Evolutionary conservation across 1,139 yeast genomes (phyloP), one percentile per base, ranked within the genome.

Genomic region (Dujonia santamariae): DNA sequence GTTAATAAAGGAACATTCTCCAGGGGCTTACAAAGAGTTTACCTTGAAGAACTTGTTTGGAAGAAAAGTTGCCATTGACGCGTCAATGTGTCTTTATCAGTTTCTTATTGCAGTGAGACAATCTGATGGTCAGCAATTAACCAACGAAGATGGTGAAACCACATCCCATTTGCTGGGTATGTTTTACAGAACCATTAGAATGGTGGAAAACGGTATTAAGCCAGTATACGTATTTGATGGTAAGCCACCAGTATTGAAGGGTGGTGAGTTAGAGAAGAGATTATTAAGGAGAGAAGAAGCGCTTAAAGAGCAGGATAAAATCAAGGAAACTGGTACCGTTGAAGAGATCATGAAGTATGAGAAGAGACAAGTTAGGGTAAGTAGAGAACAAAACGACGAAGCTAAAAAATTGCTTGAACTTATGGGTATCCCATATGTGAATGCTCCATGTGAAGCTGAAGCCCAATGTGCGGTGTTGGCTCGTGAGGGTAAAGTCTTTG

Each of bases 161-260:
- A 92, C 99, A 0, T 86, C 94, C 1, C 99, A 92, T 57, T 60
- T 94, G 43, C 87, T 88, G 81, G 99, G 98, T 2, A 83, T 92
- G 73, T 92, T 92, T 56, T 90, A 92, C 57, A 69, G 98, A 40
- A 94, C 98, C 0, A 71, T 92, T 35, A 66, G 96, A 38, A 75
- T 92, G 71, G 85, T 90, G 8, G 96, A 85, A 45, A 79, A 85
- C 51, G 96, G 97, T 15, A 80, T 94, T 50, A 92, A 92, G 56
- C 99, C 99, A 2, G 85, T 90, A 22, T 92, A 88, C 53, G 97
- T 94, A 5, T 92, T 92, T 59, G 98, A 92, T 56, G 98, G 98
- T 21, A 88, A 85, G 50, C 97, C 96, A 12, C 95, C 95, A 1
- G 87, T 82, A 7, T 61, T 92, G 61, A 92, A 92, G 61, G 86